Percentiles rank a stretch among this genome's conserved stretches.
Evolutionary conservation across 345 rosid species (phyloP).

Genomic region (Brassica rapa): DNA sequence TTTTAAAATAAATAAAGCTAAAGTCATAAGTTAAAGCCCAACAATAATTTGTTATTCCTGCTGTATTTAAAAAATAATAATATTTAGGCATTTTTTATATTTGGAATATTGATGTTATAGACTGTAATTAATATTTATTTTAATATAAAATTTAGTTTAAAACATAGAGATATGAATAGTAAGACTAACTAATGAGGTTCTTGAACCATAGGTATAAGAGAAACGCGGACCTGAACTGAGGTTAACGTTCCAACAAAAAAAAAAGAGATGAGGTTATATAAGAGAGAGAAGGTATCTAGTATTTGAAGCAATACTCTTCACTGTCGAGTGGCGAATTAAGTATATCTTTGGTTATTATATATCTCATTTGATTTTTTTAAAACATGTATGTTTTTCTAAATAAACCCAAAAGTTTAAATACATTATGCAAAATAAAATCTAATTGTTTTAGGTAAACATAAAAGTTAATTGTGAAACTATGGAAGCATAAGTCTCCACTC

Average conservation of each 20-base stretch:
- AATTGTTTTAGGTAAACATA: background rate
- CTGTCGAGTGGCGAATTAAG: background rate
- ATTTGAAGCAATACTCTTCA: slow-evolving; percentile 29
- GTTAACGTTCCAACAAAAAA: background rate
- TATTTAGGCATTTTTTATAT: background rate
- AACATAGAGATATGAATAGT: background rate
- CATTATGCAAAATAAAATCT: background rate
- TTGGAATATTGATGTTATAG: background rate
- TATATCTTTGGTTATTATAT: slow-evolving; percentile 8
- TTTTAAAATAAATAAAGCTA: no score
- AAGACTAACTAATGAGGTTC: slow-evolving; percentile 6
- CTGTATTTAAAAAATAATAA: no score
- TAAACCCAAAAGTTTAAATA: background rate
- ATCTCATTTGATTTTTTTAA: background rate
- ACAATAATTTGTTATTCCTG: background rate
- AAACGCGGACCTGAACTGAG: slow-evolving; percentile 30
- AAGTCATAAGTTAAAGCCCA: no score
- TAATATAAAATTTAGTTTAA: background rate
- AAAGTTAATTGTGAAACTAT: background rate
- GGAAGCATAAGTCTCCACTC: background rate
- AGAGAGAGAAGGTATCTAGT: slow-evolving; percentile 10
- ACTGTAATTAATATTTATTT: no score
- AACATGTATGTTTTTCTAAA: background rate
- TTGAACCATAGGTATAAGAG: background rate
- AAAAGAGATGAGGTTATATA: background rate